A percentile compares a stretch with the other conserved stretches of the same genome.
These are phyloP conservation scores for Vachellia pachyceras DNA, from an alignment of 306 rosid species.

Conservation along the genomic window DNA sequence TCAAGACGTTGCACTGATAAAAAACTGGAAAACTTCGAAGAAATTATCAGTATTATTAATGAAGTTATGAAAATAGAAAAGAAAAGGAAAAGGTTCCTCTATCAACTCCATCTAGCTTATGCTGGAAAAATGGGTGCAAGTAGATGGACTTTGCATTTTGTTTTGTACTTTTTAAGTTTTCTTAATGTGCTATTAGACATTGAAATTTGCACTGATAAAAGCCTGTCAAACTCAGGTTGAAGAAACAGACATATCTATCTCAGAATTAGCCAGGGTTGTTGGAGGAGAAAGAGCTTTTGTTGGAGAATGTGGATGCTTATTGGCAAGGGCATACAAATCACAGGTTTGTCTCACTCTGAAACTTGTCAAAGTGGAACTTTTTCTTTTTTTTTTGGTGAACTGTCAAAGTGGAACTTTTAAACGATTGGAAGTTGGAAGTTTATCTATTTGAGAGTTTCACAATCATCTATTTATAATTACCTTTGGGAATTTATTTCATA, in stretches of 20 bases:
- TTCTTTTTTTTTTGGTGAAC: no score
- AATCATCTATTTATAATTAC: not conserved
- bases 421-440: no score
- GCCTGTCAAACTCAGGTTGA: conserved; percentile 59
- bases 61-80: not conserved
- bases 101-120: not conserved
- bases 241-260: conserved; percentile 63
- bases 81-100: not conserved
- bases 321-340: conserved; percentile 59
- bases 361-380: not conserved
- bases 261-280: conserved; percentile 71
- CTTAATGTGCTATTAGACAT: not conserved
- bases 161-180: not conserved
- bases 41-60: conserved; percentile 12
- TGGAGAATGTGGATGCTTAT: conserved; percentile 68
- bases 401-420: no score
- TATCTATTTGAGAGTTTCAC: no score
- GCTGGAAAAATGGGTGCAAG: conserved; percentile 12
- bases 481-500: not conserved
- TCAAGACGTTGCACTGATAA: conserved; percentile 34
- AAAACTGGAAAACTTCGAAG: conserved; percentile 49
- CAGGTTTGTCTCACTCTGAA: conserved; percentile 57
- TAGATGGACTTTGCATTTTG: not conserved
- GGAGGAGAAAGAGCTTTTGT: conserved; percentile 75
- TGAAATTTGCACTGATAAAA: conserved; percentile 33